Evolutionary conservation across 1,284 basidiomycete genomes (phyloP).

Genomic region (Austropuccinia psidii): DNA sequence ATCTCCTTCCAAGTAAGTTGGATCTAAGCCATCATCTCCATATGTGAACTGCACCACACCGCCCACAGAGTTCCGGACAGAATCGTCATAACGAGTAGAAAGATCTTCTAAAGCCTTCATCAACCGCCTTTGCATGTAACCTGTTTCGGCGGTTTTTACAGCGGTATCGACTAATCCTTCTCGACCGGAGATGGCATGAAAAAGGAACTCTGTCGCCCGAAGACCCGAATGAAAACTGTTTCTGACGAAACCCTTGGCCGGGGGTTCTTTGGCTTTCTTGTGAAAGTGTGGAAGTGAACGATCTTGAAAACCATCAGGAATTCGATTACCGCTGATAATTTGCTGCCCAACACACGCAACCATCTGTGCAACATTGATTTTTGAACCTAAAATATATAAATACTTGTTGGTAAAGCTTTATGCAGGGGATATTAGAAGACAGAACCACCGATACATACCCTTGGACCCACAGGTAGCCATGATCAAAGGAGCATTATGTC

Average conservation of each 20-base stretch:
- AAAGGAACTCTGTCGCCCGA: slow-evolving; percentile 92
- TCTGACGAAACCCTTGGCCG: slow-evolving; percentile 95
- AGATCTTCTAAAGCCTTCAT: slow-evolving; percentile 99
- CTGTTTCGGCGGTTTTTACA: slow-evolving; percentile 60
- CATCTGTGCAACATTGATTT: slow-evolving; percentile 99
- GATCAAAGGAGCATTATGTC: slow-evolving; percentile 93
- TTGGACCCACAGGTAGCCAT: slow-evolving; percentile 99
- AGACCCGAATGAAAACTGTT: slow-evolving; percentile 93
- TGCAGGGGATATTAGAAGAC: background rate
- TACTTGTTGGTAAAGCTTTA: too few species aligned
- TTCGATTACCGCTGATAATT: slow-evolving; percentile 95
- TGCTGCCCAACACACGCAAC: slow-evolving; percentile 99
- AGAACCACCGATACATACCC: slow-evolving; percentile 47
- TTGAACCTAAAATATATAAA: slow-evolving; percentile 56
- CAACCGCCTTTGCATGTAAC: slow-evolving; percentile 96
- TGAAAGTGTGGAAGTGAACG: slow-evolving; percentile 96
- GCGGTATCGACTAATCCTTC: slow-evolving; percentile 93
- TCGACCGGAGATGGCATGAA: slow-evolving; percentile 97
- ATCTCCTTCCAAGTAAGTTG: slow-evolving; percentile 89
- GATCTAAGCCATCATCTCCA: slow-evolving; percentile 95
- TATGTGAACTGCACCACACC: slow-evolving; percentile 98
- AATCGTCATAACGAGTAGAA: slow-evolving; percentile 91
- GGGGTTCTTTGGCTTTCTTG: slow-evolving; percentile 94
- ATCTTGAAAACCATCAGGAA: slow-evolving; percentile 98
- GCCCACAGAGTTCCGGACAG: slow-evolving; percentile 90